phyloP scores from a whole-genome alignment of 441 rosid genomes.

The Geranium incanum region DNA sequence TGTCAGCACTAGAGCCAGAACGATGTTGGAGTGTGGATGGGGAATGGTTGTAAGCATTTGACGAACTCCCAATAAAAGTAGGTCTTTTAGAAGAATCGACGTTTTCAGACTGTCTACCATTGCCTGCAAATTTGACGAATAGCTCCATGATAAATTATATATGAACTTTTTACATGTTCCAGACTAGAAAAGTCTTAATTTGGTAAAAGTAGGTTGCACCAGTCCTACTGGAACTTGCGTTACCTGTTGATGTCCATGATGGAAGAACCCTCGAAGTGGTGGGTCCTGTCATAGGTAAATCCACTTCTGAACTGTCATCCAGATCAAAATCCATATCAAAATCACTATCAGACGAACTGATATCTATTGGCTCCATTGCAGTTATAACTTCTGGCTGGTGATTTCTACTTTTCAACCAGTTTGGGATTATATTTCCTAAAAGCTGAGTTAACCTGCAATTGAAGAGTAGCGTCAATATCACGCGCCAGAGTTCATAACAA shows the following conservation, averaged over 20 bases:
- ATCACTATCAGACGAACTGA: constrained; percentile 62
- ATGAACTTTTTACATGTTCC: constrained; percentile 16
- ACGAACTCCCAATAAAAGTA: constrained; percentile 38
- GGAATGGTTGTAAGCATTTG: constrained; percentile 21
- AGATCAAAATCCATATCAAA: constrained; percentile 36
- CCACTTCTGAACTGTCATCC: constrained; percentile 25
- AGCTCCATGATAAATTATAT: constrained; percentile 13
- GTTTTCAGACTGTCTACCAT: constrained; percentile 26
- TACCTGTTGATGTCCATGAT: constrained; percentile 31
- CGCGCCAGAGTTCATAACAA: constrained; percentile 8
- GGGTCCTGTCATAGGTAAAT: constrained; percentile 23
- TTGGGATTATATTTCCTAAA: constrained; percentile 24
- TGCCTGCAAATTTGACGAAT: constrained; percentile 34
- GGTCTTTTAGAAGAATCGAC: constrained; percentile 23
- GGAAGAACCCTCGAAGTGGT: constrained; percentile 38
- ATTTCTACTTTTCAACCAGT: constrained; percentile 24
- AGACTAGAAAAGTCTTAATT: constrained; percentile 7
- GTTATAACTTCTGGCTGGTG: constrained; percentile 24
- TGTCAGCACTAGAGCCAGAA: constrained; percentile 21
- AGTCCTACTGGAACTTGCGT: constrained; percentile 23
- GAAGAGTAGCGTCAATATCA: constrained; percentile 10
- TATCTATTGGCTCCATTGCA: constrained; percentile 45
- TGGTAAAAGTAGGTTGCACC: constrained; percentile 21
- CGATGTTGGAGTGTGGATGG: constrained; percentile 17
- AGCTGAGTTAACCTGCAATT: constrained; percentile 33